A percentile compares a stretch with the other conserved stretches of the same genome.
Evolutionary conservation across 1,139 yeast species (phyloP).

Genomic region (Kurtzmaniella natalensis): DNA sequence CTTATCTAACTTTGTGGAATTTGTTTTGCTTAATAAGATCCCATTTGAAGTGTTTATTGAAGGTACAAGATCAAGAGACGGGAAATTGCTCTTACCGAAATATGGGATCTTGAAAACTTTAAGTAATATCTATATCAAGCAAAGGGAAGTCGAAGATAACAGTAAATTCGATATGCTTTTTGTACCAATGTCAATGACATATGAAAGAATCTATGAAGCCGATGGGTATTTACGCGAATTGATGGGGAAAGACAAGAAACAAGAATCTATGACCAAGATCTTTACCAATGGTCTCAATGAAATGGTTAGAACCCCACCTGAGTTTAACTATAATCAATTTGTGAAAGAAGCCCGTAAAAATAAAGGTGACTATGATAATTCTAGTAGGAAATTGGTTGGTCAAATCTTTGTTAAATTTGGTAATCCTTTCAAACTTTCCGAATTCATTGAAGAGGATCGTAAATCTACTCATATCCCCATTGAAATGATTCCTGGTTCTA

Average conservation of each 20-base stretch:
- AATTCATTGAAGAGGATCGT: slow-evolving; percentile 17
- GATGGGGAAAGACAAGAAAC: slow-evolving; percentile 55
- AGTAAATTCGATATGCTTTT: slow-evolving; percentile 39
- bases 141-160: slow-evolving; percentile 41
- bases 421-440: slow-evolving; percentile 26
- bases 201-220: slow-evolving; percentile 61
- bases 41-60: slow-evolving; percentile 63
- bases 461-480: slow-evolving; percentile 7
- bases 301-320: slow-evolving; percentile 13
- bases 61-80: slow-evolving; percentile 66
- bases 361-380: slow-evolving; percentile 25
- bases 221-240: slow-evolving; percentile 60
- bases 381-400: slow-evolving; percentile 28
- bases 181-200: slow-evolving; percentile 59
- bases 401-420: slow-evolving; percentile 39
- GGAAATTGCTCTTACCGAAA: slow-evolving; percentile 60
- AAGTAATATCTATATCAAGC: slow-evolving; percentile 42
- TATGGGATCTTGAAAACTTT: slow-evolving; percentile 57
- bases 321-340: slow-evolving; percentile 13
- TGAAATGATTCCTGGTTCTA: slow-evolving; percentile 7
- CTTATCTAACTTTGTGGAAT: slow-evolving; percentile 52
- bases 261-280: slow-evolving; percentile 38
- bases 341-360: slow-evolving; percentile 10
- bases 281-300: slow-evolving; percentile 33
- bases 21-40: slow-evolving; percentile 45